These are phyloP conservation scores for Angomonas ambiguus DNA, from an alignment of 208 protist genomes.

Conservation along the genomic window DNA sequence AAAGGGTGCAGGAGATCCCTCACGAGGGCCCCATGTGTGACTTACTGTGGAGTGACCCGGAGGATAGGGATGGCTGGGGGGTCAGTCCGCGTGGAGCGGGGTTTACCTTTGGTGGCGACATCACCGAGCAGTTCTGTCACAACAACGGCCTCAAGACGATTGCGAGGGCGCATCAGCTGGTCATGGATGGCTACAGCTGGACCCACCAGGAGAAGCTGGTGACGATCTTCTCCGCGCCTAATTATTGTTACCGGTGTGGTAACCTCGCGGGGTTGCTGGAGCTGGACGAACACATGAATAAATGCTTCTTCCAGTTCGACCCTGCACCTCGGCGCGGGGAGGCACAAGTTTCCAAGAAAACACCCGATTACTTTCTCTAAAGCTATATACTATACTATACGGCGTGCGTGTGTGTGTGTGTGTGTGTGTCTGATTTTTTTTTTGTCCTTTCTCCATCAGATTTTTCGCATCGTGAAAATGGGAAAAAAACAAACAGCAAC, in stretches of 20 bases:
- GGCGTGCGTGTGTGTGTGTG: not conserved
- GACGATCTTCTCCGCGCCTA: slow-evolving; percentile 99
- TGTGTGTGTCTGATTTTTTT: not conserved
- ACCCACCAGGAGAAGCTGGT: slow-evolving; percentile 97
- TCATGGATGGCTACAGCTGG: slow-evolving; percentile 99
- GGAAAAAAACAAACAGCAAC: slow-evolving; percentile 7
- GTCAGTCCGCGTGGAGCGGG: slow-evolving; percentile 97
- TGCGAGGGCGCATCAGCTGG: slow-evolving; percentile 95
- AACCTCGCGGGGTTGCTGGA: slow-evolving; percentile 97
- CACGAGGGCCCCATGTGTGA: slow-evolving; percentile 99
- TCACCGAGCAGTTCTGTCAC: slow-evolving; percentile 97
- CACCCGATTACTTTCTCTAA: slow-evolving; percentile 98
- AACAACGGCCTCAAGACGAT: slow-evolving; percentile 97
- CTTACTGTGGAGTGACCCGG: slow-evolving; percentile 99
- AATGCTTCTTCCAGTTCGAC: slow-evolving; percentile 99
- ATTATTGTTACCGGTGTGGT: slow-evolving; percentile 99
- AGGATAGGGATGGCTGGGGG: slow-evolving; percentile 94
- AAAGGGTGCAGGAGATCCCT: slow-evolving; percentile 98
- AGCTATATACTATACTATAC: not conserved
- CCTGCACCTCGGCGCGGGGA: slow-evolving; percentile 97
- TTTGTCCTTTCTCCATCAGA: not conserved
- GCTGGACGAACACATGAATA: slow-evolving; percentile 98
- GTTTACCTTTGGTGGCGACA: slow-evolving; percentile 98
- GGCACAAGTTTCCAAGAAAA: slow-evolving; percentile 96
- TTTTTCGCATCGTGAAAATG: slow-evolving; percentile 12